Percentiles rank a stretch among this genome's conserved stretches.
Evolutionary conservation across 768 basidiomycete genomes (phyloP).

Genomic region (Macrolepiota fuliginosa): DNA sequence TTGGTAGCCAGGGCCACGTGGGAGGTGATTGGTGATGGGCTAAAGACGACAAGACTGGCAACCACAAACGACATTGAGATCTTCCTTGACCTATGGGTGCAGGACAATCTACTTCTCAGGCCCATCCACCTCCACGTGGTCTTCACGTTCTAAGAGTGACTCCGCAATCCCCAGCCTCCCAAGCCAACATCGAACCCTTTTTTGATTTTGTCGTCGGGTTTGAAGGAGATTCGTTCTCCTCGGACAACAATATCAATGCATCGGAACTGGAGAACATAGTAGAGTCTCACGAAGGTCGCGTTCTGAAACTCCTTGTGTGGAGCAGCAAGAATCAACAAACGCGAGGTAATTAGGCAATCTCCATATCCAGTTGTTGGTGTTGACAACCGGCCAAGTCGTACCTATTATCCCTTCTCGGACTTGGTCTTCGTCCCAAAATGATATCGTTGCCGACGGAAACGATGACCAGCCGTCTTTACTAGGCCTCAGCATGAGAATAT

Average conservation of each 20-base stretch:
- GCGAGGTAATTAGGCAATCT: slow-evolving; percentile 45
- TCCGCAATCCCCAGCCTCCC: slow-evolving; percentile 83
- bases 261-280: slow-evolving; percentile 77
- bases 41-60: not conserved
- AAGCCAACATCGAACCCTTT: slow-evolving; percentile 84
- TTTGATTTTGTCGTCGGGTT: slow-evolving; percentile 97
- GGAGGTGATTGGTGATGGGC: not conserved
- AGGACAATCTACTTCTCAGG: slow-evolving; percentile 60
- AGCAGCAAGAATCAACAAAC: slow-evolving; percentile 74
- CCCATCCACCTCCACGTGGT: slow-evolving; percentile 56
- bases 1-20: not conserved
- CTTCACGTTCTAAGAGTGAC: slow-evolving; percentile 90
- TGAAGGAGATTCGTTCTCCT: slow-evolving; percentile 60
- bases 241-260: slow-evolving; percentile 59
- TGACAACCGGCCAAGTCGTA: slow-evolving; percentile 46
- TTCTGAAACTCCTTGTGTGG: slow-evolving; percentile 76
- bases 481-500: slow-evolving; percentile 91
- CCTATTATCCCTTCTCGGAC: slow-evolving; percentile 79
- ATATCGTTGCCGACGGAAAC: slow-evolving; percentile 25
- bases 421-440: slow-evolving; percentile 62
- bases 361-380: not conserved
- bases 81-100: slow-evolving; percentile 57
- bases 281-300: slow-evolving; percentile 72
- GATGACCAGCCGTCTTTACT: slow-evolving; percentile 81
- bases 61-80: not conserved